Base-by-base conservation (phyloP, 2,329 filamentous ascomycete species). In the Xylaria sp. region DNA sequence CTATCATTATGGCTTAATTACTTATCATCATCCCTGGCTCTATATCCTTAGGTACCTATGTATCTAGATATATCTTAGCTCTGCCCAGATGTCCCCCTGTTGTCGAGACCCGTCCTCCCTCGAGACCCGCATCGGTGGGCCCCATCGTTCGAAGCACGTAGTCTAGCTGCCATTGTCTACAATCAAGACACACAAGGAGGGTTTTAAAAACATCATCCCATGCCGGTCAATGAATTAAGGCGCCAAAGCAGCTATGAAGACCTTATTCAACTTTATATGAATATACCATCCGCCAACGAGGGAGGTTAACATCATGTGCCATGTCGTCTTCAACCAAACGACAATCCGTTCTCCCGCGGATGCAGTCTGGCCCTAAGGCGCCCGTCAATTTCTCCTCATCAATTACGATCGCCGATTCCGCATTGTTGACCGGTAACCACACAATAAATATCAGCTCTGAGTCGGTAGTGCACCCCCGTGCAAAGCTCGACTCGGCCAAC, bases 381-480 rank as follows among this genome's bases (percentile, higher is more conserved):
- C 87, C 87, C 1, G 83, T 87, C 53, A 83, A 84, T 70, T 84
- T 90, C 74, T 85, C 86, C 17, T 84, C 84, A 0, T 82, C 82
- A 17, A 78, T 89, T 60, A 82, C 82, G 31, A 88, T 90, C 61
- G 84, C 87, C 72, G 87, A 89, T 67, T 84, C 84, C 61, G 86
- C 87, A 11, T 78, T 85, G 17, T 78, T 90, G 17, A 86, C 81
- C 17, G 95, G 95, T 67, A 88, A 85, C 2, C 85, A 96, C 74
- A 89, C 87, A 1, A 92, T 99, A 66, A 89, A 87, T 46, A 87
- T 98, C 66, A 89, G 89, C 60, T 84, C 91, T 23, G 89, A 92
- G 72, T 89, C 87, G 3, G 86, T 97, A 6, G 79, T 99, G n/a
- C 94, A 98, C 72, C 94, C 95, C 1, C 91, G 94, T 51, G 87